Base-by-base conservation (phyloP, 140 eudicot genomes). In the Eryngium alpinum region DNA sequence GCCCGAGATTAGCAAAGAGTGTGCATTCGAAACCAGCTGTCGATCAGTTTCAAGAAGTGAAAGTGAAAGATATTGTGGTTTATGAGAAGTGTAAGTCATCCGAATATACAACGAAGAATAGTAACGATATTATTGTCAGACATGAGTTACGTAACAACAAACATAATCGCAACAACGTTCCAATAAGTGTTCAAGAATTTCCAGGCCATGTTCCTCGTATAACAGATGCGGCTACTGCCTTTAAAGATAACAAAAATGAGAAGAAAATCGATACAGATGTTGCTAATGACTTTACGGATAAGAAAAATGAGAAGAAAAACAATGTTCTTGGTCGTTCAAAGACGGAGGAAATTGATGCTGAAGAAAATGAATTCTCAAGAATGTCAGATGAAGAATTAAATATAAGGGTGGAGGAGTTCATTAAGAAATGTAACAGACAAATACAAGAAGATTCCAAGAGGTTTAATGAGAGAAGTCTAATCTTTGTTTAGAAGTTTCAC, bases 341-440 rank as follows among this genome's bases (percentile, higher is more conserved):
- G 29, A 77, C 81, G 0, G 89, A 83, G 57, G 74, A 29, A n/a
- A 9, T 74, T 7, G 76, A 87, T 28, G 71, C 24, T 0, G 77
- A 78, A 2, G 84, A 84, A 10, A 31, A 83, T 72, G 88, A 88
- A 52, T 88, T 88, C 60, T 78, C 87, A 78, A 71, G 71, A 59
- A 85, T 85, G 91, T 88, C 89, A 5, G 46, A 77, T 67, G 91
- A 88, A 79, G 87, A 88, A 84, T 22, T 88, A 15, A 88, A 88
- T 78, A 83, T 51, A 49, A 85, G 91, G 80, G 86, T 83, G 16
- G 91, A 88, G 67, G 89, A 88, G 25, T 88, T 88, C 63, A 88
- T 88, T 57, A 50, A 52, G 81, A 81, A 74, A 17, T 85, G 43
- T 79, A 83, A 88, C 15, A 74, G 84, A 25, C 86, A 85, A 53